Conservation (phyloP, 495 filamentous ascomycete genomes). For the Opeltia flavorubescens region DNA sequence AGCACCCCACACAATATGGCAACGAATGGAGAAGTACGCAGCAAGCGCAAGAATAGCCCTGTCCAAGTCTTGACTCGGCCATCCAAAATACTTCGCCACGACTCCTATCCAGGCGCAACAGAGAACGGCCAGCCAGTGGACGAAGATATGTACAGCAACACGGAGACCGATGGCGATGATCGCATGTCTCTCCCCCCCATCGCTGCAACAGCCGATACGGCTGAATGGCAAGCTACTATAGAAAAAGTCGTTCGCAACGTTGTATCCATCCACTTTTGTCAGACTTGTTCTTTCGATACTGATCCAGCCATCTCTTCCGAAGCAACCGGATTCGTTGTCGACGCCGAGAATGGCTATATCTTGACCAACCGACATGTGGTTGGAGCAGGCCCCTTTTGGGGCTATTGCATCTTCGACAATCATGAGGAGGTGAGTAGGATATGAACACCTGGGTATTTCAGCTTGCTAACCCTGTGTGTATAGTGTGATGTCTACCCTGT, state of each 20-base stretch:
- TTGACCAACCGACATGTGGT: conserved; percentile 89
- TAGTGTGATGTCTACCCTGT: conserved; percentile 94
- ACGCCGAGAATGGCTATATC: conserved; percentile 86
- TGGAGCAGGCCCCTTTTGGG: conserved; percentile 93
- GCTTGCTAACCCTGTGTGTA: conserved; percentile 7
- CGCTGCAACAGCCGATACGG: conserved; percentile 60
- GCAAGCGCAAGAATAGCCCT: conserved; percentile 49
- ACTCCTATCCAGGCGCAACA: conserved; percentile 24
- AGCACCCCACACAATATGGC: conserved; percentile 32
- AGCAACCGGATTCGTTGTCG: conserved; percentile 94
- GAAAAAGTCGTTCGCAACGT: conserved; percentile 85
- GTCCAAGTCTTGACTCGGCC: conserved; percentile 38
- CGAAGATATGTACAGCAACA: conserved; percentile 34
- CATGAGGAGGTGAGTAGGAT: conserved; percentile 70
- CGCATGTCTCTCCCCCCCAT: conserved; percentile 30
- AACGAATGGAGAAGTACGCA: conserved; percentile 32
- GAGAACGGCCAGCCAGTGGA: conserved; percentile 31
- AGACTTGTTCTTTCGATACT: conserved; percentile 96
- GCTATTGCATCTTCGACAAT: conserved; percentile 95
- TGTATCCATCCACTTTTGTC: conserved; percentile 96
- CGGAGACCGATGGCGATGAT: conserved; percentile 35
- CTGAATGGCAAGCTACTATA: conserved; percentile 94
- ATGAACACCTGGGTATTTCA: background rate
- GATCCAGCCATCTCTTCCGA: conserved; percentile 86
- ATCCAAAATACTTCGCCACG: conserved; percentile 39